These are phyloP conservation scores for Penicillium freii DNA, from an alignment of 2,329 filamentous ascomycete genomes.

Conservation along the genomic window DNA sequence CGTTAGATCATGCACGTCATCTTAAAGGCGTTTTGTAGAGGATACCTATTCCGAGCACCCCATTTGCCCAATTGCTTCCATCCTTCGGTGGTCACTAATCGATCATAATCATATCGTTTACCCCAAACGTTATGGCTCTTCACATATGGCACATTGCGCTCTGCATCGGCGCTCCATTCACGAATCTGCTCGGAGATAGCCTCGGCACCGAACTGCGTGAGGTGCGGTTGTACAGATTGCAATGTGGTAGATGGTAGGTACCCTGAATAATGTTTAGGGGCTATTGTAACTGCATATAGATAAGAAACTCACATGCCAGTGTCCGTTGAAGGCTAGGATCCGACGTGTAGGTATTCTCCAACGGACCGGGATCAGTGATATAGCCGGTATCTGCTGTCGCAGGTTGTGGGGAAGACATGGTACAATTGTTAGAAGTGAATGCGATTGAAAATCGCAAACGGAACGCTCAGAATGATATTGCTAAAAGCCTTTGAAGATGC, in stretches of 20 bases:
- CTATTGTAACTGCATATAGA: not conserved
- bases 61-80: slow-evolving; percentile 52
- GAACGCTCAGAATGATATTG: not conserved
- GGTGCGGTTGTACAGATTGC: slow-evolving; percentile 45
- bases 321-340: slow-evolving; percentile 54
- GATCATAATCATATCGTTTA: slow-evolving; percentile 50
- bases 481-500: not conserved
- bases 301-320: slow-evolving; percentile 47
- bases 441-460: not conserved
- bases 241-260: slow-evolving; percentile 55
- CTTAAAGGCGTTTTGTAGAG: not conserved
- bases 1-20: slow-evolving; percentile 26
- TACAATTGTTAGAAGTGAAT: not conserved
- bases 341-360: slow-evolving; percentile 58
- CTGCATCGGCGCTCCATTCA: slow-evolving; percentile 56
- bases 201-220: slow-evolving; percentile 31
- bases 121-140: slow-evolving; percentile 63
- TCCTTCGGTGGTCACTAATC: slow-evolving; percentile 63
- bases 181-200: slow-evolving; percentile 31
- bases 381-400: slow-evolving; percentile 50
- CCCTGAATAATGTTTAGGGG: slow-evolving; percentile 15
- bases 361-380: slow-evolving; percentile 54
- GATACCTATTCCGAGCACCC: slow-evolving; percentile 34
- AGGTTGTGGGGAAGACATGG: slow-evolving; percentile 15
- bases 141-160: slow-evolving; percentile 63